Evolutionary conservation across 2,329 filamentous ascomycete species (phyloP).

Genomic region (Pezicula radicicola): DNA sequence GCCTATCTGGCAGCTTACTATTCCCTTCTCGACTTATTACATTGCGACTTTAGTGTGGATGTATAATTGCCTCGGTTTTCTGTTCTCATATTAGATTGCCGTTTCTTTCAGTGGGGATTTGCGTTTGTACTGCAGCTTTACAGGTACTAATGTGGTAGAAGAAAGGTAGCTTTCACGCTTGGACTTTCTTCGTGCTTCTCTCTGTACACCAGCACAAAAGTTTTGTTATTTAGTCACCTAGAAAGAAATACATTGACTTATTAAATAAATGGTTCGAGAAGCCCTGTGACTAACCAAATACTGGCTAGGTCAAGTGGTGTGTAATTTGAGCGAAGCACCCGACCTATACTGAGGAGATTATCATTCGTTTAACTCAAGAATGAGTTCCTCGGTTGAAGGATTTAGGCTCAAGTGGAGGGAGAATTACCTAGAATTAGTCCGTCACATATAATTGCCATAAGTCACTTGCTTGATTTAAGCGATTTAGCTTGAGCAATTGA

Average conservation of each 20-base stretch:
- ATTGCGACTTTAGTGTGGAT: slow-evolving; percentile 18
- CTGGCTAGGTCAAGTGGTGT: no score
- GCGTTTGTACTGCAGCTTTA: slow-evolving; percentile 17
- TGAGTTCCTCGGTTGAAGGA: no score
- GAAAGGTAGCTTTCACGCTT: slow-evolving; percentile 19
- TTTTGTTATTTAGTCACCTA: slow-evolving; percentile 31
- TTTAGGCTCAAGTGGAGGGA: no score
- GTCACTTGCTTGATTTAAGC: no score
- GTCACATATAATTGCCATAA: no score
- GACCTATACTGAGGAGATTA: not conserved
- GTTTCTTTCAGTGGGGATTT: slow-evolving; percentile 13
- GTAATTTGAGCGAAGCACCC: not conserved
- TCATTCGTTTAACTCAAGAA: no score
- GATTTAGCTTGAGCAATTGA: no score
- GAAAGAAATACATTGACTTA: slow-evolving; percentile 20
- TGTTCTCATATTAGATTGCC: slow-evolving; percentile 16
- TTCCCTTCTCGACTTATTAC: slow-evolving; percentile 20
- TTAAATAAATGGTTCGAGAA: not conserved
- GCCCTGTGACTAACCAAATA: no score
- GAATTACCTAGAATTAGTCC: no score
- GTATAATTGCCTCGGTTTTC: slow-evolving; percentile 19
- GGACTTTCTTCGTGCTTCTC: slow-evolving; percentile 24
- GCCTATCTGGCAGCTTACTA: slow-evolving; percentile 17
- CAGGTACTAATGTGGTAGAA: slow-evolving; percentile 19
- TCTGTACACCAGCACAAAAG: slow-evolving; percentile 15